These are phyloP conservation scores for Lactarius vividus DNA, from an alignment of 768 basidiomycete species.

Conservation along the genomic window DNA sequence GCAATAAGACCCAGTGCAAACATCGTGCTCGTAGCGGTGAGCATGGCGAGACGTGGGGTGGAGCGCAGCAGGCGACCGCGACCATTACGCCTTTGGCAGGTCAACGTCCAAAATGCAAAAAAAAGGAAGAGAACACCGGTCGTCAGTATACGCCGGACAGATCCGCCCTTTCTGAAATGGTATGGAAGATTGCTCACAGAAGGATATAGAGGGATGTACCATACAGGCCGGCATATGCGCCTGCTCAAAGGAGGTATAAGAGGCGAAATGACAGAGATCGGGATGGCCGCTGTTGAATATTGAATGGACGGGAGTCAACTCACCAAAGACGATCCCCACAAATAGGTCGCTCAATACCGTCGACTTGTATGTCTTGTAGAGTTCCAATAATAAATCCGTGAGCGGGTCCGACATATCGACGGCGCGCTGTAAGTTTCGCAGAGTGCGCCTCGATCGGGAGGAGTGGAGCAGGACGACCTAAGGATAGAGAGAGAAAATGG, in stretches of 20 bases:
- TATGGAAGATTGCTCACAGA: conserved; percentile 8
- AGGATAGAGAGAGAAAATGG: background rate
- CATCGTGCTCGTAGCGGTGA: conserved; percentile 12
- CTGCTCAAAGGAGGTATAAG: conserved; percentile 2
- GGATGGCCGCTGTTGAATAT: background rate
- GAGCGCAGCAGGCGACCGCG: conserved; percentile 5
- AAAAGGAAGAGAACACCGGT: background rate
- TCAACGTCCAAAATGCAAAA: background rate
- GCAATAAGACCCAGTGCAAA: conserved; percentile 13
- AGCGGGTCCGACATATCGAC: conserved; percentile 10
- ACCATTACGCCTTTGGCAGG: conserved; percentile 2
- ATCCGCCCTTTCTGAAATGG: background rate
- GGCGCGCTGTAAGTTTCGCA: background rate
- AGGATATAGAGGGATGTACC: conserved; percentile 21
- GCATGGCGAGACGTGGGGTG: conserved; percentile 17
- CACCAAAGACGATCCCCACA: conserved; percentile 21
- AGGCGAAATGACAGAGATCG: background rate
- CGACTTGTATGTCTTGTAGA: conserved; percentile 4
- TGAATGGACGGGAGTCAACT: background rate
- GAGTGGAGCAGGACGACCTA: background rate
- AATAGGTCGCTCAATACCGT: conserved; percentile 13
- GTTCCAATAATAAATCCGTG: background rate
- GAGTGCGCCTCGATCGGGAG: background rate
- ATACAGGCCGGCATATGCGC: conserved; percentile 14
- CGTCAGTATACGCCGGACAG: background rate